Conservation (phyloP, 192 early-diverging fungal species). For the Coemansia sp. region DNA sequence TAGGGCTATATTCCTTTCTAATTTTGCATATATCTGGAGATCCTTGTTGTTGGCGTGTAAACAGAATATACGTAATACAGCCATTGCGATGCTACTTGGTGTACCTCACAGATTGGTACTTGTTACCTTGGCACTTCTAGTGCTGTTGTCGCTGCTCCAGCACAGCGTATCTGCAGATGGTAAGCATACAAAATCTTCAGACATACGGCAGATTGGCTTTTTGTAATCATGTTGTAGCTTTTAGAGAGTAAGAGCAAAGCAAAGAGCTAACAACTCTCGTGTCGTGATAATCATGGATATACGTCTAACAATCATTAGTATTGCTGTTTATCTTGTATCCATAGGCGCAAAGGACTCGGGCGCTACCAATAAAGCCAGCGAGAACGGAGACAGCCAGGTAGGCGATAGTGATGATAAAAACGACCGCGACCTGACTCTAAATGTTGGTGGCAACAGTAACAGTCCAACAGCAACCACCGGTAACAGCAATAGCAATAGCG, state of each 20-base stretch:
- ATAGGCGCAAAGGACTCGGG: background rate
- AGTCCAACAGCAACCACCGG: background rate
- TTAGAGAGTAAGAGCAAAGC: no score
- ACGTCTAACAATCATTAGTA: background rate
- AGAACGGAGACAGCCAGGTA: no score
- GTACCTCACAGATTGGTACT: conserved; percentile 2
- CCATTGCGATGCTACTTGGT: background rate
- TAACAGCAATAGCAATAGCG: conserved; percentile 11
- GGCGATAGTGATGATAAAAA: conserved; percentile 10
- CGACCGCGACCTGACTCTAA: conserved; percentile 31
- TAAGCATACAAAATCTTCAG: no score
- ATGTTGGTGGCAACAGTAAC: conserved; percentile 7
- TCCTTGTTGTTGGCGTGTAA: background rate
- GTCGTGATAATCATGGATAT: background rate
- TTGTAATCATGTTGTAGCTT: no score
- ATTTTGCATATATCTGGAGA: background rate
- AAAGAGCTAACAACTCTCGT: background rate
- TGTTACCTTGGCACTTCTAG: background rate
- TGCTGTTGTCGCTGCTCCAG: conserved; percentile 2
- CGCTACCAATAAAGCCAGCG: background rate
- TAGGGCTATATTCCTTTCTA: background rate
- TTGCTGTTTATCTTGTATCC: background rate
- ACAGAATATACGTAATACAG: background rate
- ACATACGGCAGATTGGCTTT: no score
- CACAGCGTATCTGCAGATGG: conserved; percentile 9